These are phyloP conservation scores for Multifurca ochricompacta DNA, from an alignment of 768 basidiomycete species.

Conservation along the genomic window DNA sequence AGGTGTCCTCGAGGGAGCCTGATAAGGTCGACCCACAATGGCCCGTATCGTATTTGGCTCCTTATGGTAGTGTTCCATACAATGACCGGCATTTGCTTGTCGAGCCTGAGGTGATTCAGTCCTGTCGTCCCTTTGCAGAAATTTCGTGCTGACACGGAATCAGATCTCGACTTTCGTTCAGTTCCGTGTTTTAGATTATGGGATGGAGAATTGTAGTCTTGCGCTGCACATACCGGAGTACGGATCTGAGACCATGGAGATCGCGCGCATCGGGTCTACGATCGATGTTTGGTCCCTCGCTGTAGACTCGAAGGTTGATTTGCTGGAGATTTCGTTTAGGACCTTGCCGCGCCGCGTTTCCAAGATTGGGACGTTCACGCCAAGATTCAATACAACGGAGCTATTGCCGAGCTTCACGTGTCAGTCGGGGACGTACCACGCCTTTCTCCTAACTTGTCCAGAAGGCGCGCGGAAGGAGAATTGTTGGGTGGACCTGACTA, in stretches of 20 bases:
- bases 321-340: not conserved
- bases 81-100: conserved; percentile 7
- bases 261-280: not conserved
- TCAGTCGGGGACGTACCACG: not conserved
- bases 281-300: conserved; percentile 1
- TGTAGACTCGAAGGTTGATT: not conserved
- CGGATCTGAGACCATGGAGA: not conserved
- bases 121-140: too few species aligned
- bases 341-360: not conserved
- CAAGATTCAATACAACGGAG: not conserved
- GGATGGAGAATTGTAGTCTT: conserved; percentile 3
- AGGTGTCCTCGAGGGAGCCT: conserved; percentile 4
- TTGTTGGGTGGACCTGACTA: conserved; percentile 1
- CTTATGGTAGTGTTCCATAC: conserved; percentile 2
- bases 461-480: not conserved
- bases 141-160: not conserved
- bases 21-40: conserved; percentile 3
- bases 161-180: conserved; percentile 8
- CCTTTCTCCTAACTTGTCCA: not conserved
- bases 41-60: conserved; percentile 7
- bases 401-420: not conserved
- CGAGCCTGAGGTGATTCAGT: not conserved
- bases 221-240: not conserved
- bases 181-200: conserved; percentile 3
- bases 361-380: not conserved